Conservation (phyloP, 257 asterid species). For the Solanum tarijense region DNA sequence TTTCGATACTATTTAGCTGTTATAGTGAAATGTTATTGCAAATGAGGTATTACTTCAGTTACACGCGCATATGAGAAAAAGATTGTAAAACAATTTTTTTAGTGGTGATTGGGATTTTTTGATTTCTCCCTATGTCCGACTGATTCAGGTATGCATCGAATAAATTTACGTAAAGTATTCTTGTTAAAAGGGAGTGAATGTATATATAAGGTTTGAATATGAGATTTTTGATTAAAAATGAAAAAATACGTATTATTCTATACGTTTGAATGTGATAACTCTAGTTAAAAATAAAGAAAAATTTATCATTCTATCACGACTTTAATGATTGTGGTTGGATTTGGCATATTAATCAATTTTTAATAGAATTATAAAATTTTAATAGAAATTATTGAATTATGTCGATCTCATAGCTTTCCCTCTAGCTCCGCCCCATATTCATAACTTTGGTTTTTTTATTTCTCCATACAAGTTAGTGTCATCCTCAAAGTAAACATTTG, state of each 20-base stretch:
- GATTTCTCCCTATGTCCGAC: background rate
- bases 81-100: background rate
- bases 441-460: background rate
- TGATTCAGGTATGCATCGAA: background rate
- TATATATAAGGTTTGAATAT: background rate
- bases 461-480: background rate
- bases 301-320: no score
- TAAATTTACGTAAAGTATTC: background rate
- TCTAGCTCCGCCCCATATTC: background rate
- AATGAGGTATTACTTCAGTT: background rate
- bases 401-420: background rate
- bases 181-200: background rate
- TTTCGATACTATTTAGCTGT: background rate
- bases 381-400: background rate
- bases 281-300: no score
- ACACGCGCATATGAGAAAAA: background rate
- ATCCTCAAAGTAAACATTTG: background rate
- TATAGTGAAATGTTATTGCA: no score
- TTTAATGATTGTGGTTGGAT: background rate
- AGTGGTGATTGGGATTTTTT: background rate
- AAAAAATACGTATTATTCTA: no score
- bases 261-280: background rate
- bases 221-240: background rate
- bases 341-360: no score
- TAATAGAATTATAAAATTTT: no score